Evolutionary conservation across 2,329 filamentous ascomycete species (phyloP), one percentile per base, ranked within the genome.

Genomic region (Calonectria montana): DNA sequence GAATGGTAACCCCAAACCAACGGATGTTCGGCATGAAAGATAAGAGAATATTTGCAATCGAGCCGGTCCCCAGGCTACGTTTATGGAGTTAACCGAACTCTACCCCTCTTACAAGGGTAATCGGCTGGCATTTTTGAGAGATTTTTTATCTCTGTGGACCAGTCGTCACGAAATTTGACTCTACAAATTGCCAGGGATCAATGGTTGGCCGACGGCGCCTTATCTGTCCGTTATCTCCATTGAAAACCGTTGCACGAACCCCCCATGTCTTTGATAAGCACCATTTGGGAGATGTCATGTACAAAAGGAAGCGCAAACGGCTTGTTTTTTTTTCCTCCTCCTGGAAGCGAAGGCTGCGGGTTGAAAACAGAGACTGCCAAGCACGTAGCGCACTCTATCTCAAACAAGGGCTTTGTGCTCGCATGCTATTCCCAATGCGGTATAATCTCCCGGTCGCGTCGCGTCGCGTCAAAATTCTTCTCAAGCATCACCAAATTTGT

Each of bases 171-270:
- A 61, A 21, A 29, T 43, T 61, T 25, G 35, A 43, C 18, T 29
- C 57, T 43, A 10, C 10, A 27, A 62, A 41, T 45, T 10, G 37
- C 27, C 57, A 45, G 35, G 37, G 57, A 62, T 62, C 15, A 7
- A 27, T 16, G 23, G 37, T 62, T 62, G 21, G 57, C 57, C 57
- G 57, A 62, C 57, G 57, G 57, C 57, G 39, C 57, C 57, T 62
- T 45, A 62, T 62, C 57, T 43, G 15, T 62, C 57, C 29, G 15
- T 13, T 13, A 29, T 62, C 57, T 62, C 57, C 57, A 62, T 39
- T 45, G 18, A 2, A 62, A 31, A n/a, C 53, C 35, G 53, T 45
- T 62, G 39, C 13, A 12, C 16, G 2, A 43, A 35, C 6, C 12
- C 57, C 57, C 57, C 39, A 62, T 62, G 23, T 9, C 23, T n/a